These are phyloP conservation scores for Lentinula novae-zelandiae DNA, from an alignment of 1,284 basidiomycete species.

Conservation along the genomic window DNA sequence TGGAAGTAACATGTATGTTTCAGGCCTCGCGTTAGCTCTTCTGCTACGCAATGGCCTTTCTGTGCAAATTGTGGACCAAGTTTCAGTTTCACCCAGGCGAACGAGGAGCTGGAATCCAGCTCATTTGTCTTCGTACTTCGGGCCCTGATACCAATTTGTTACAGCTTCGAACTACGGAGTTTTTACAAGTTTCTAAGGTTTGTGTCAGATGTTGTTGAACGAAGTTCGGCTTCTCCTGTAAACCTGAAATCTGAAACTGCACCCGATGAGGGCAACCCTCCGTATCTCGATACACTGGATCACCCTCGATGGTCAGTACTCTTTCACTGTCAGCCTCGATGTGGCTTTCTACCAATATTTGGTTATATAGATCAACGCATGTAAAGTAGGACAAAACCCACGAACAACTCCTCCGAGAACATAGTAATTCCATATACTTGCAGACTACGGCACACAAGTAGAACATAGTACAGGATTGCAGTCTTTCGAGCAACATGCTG, in stretches of 20 bases:
- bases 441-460: too few species aligned
- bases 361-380: too few species aligned
- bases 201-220: conserved; percentile 3
- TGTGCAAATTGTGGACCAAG: conserved; percentile 12
- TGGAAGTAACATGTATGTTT: background rate
- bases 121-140: background rate
- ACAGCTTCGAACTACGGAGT: conserved; percentile 14
- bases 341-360: too few species aligned
- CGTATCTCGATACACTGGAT: background rate
- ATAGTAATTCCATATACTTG: too few species aligned
- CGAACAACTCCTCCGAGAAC: too few species aligned
- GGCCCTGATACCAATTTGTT: background rate
- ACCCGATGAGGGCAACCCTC: background rate
- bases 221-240: conserved; percentile 2
- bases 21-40: conserved; percentile 10
- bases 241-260: background rate
- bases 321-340: too few species aligned
- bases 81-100: background rate
- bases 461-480: too few species aligned
- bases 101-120: conserved; percentile 9
- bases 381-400: too few species aligned
- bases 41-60: conserved; percentile 5
- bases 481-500: too few species aligned
- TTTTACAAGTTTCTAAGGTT: conserved; percentile 10
- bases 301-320: background rate